Conservation (phyloP, 2,329 filamentous ascomycete genomes). For the Colletotrichum navitas region DNA sequence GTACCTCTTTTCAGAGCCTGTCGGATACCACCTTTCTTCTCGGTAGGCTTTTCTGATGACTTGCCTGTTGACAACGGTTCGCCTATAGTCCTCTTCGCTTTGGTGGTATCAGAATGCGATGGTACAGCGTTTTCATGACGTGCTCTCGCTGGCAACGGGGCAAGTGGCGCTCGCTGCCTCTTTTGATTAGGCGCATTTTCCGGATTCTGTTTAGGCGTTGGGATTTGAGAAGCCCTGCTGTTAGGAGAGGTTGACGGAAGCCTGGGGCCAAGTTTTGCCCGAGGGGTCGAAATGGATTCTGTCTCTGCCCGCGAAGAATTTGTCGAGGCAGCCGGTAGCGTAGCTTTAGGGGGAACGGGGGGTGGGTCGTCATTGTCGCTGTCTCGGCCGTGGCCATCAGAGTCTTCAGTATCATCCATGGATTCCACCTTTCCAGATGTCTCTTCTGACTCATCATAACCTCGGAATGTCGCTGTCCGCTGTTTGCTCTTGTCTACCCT, state of each 20-base stretch:
- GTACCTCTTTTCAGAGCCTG: slow-evolving; percentile 65
- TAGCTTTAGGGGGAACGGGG: slow-evolving; percentile 43
- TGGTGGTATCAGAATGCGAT: slow-evolving; percentile 45
- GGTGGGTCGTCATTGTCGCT: slow-evolving; percentile 26
- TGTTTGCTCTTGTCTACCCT: slow-evolving; percentile 67
- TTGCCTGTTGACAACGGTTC: slow-evolving; percentile 45
- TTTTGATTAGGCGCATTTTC: slow-evolving; percentile 63
- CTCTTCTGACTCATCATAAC: slow-evolving; percentile 49
- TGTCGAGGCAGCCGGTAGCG: neutral
- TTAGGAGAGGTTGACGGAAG: slow-evolving; percentile 18
- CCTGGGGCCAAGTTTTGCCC: slow-evolving; percentile 23
- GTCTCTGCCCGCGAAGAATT: neutral
- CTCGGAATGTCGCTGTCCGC: slow-evolving; percentile 55
- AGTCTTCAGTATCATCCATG: slow-evolving; percentile 44
- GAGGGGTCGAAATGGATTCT: slow-evolving; percentile 18
- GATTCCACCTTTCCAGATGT: slow-evolving; percentile 47
- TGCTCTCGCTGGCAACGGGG: slow-evolving; percentile 39
- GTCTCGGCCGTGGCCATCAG: slow-evolving; percentile 20
- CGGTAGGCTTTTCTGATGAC: slow-evolving; percentile 46
- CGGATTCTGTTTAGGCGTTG: slow-evolving; percentile 44
- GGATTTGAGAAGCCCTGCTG: slow-evolving; percentile 43
- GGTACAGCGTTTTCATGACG: slow-evolving; percentile 43
- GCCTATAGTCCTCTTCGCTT: slow-evolving; percentile 49
- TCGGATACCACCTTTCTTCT: slow-evolving; percentile 62
- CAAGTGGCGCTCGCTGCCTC: slow-evolving; percentile 55